Base-by-base conservation (phyloP, 345 rosid genomes). In the Gossypium raimondii region DNA sequence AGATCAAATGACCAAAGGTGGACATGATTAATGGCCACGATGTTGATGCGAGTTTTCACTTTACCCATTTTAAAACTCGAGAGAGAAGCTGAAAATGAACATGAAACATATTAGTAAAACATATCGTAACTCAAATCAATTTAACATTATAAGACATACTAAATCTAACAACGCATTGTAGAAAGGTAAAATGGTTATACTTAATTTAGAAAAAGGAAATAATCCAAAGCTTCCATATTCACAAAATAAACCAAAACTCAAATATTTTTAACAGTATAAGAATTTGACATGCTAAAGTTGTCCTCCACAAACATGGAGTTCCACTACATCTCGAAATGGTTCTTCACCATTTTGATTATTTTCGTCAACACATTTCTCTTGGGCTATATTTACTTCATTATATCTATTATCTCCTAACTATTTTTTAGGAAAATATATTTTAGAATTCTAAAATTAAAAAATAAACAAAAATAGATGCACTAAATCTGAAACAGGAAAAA, bases 1-100 rank as follows among this genome's bases (percentile, higher is more conserved):
- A 90, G 84, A 88, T 90, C 87, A 87, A 77, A 78, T 90, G 94
- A 52, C 87, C 92, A 0, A 88, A 87, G 11, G 92, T 90, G 72
- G 29, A 84, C 85, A 59, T 84, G 87, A 24, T 83, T 85, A 34
- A 84, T 84, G 61, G 79, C 83, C 78, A 84, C 85, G 51, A 81
- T 81, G 80, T 79, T 84, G 59, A 78, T 78, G 78, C 76, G 84
- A 76, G 64, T 11, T 75, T 82, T 82, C 57, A 78, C 82, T 48
- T 48, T 12, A 11, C 52, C 16, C 52, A 48, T 48, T 2, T 48
- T 48, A 48, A 48, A 48, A 12, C 3, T 48, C 0, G 13, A 13
- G 52, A 48, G 16, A 48, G 52, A 48, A 12, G 4, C 16, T 20
- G 3, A 56, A 56, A 57, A 57, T 22, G 3, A 57, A 57, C 61